Conservation (phyloP, 257 asterid species). For the Solanum ossicruentum region DNA sequence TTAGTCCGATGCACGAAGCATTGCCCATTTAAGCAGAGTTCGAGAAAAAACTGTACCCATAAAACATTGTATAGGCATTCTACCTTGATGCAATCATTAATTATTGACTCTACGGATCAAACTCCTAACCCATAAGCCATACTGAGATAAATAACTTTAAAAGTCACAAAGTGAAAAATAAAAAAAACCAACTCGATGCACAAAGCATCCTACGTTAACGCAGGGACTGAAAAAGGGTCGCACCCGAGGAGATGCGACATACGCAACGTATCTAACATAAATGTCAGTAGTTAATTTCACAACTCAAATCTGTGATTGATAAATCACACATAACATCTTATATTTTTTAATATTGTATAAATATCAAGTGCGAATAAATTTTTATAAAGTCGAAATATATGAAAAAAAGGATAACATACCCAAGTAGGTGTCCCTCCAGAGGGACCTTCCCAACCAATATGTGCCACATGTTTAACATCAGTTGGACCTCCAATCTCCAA, state of each 20-base stretch:
- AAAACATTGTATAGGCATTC: background rate
- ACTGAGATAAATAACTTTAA: background rate
- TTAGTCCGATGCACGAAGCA: background rate
- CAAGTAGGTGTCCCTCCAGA: constrained; percentile 51
- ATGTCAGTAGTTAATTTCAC: rapidly evolving
- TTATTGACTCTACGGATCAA: background rate
- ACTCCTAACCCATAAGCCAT: no score
- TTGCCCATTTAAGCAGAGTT: background rate
- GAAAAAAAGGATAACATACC: constrained; percentile 14
- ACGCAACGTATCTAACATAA: background rate
- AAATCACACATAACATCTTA: background rate
- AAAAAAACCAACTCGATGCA: background rate
- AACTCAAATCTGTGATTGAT: background rate
- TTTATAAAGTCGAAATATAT: background rate
- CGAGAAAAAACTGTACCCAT: background rate
- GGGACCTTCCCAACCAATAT: constrained; percentile 57
- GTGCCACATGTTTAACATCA: constrained; percentile 64
- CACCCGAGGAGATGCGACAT: background rate
- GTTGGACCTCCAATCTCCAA: constrained; percentile 58
- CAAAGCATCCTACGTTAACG: background rate
- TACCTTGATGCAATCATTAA: background rate
- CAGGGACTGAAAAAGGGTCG: background rate
- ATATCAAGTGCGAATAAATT: background rate
- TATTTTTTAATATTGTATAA: background rate
- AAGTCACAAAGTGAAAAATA: background rate